Percentiles rank a stretch among this genome's conserved stretches.
These are phyloP conservation scores for Thraustochytrium aureum DNA, from an alignment of 352 stramenopile species.

Conservation along the genomic window DNA sequence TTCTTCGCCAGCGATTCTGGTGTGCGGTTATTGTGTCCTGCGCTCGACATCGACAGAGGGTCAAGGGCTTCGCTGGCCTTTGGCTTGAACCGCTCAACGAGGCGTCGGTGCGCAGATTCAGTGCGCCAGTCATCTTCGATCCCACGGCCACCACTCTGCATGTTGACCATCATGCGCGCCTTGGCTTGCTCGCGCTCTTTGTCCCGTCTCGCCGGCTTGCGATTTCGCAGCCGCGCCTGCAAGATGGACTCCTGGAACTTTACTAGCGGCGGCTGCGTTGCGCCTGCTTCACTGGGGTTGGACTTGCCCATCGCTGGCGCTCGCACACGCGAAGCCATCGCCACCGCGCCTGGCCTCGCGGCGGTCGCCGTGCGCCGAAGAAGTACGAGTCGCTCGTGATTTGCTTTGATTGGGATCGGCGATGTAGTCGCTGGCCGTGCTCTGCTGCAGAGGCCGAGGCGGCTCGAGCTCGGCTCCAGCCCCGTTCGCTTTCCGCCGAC, in stretches of 20 bases:
- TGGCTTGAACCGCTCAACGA: conserved; percentile 11
- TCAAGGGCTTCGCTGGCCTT: conserved; percentile 3
- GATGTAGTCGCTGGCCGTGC: too few species aligned
- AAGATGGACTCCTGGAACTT: conserved; percentile 21
- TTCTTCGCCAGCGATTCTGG: conserved; percentile 1
- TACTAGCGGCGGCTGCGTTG: too few species aligned
- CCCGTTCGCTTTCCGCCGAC: too few species aligned
- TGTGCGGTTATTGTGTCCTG: neutral
- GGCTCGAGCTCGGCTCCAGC: too few species aligned
- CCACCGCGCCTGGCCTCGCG: too few species aligned
- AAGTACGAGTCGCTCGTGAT: too few species aligned
- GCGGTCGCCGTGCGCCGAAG: too few species aligned
- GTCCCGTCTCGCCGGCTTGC: neutral
- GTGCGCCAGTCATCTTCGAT: conserved; percentile 3
- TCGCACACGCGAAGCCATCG: too few species aligned
- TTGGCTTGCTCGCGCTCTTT: neutral
- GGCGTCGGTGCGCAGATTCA: neutral
- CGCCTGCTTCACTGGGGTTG: too few species aligned
- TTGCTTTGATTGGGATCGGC: too few species aligned
- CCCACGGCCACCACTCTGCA: neutral
- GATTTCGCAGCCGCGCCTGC: neutral
- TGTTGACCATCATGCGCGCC: neutral
- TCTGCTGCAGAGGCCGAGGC: too few species aligned
- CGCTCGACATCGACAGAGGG: neutral
- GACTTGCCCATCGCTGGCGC: too few species aligned